These are phyloP conservation scores for Tuber brumale DNA, from an alignment of 495 filamentous ascomycete species.

Conservation along the genomic window DNA sequence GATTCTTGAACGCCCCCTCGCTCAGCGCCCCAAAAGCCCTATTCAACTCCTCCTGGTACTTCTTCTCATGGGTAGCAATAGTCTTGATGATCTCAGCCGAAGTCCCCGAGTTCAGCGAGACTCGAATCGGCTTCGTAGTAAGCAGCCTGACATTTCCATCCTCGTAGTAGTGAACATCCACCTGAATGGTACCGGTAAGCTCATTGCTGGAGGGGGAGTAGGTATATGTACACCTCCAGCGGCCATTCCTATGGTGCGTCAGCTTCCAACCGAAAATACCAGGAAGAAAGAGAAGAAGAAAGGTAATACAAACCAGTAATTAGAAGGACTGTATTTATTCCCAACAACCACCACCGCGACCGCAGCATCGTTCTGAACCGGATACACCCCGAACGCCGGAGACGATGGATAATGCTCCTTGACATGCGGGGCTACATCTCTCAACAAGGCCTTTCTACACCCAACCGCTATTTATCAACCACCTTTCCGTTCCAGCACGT, in stretches of 20 bases:
- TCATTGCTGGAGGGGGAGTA: slow-evolving; percentile 58
- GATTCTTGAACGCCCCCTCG: slow-evolving; percentile 88
- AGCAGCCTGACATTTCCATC: slow-evolving; percentile 93
- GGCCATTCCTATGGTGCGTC: slow-evolving; percentile 65
- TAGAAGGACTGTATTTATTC: slow-evolving; percentile 94
- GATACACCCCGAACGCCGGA: slow-evolving; percentile 71
- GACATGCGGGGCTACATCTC: slow-evolving; percentile 67
- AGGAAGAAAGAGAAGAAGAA: not conserved
- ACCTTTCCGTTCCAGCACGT: not conserved
- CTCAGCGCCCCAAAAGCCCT: slow-evolving; percentile 76
- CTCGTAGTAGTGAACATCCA: slow-evolving; percentile 98
- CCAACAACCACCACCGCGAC: slow-evolving; percentile 79
- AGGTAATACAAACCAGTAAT: slow-evolving; percentile 66
- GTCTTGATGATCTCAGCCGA: slow-evolving; percentile 64
- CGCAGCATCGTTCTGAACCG: slow-evolving; percentile 64
- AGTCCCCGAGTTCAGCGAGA: slow-evolving; percentile 54
- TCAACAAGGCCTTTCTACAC: slow-evolving; percentile 69
- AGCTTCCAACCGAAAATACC: not conserved
- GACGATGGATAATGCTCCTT: slow-evolving; percentile 76
- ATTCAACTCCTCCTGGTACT: slow-evolving; percentile 95
- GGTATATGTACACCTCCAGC: slow-evolving; percentile 85
- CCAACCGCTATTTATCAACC: slow-evolving; percentile 13
- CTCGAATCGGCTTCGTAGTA: slow-evolving; percentile 66
- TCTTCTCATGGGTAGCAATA: slow-evolving; percentile 73
- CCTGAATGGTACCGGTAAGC: slow-evolving; percentile 63